These are phyloP conservation scores for Epichloe gansuensis DNA, from an alignment of 2,329 filamentous ascomycete genomes.

Conservation along the genomic window DNA sequence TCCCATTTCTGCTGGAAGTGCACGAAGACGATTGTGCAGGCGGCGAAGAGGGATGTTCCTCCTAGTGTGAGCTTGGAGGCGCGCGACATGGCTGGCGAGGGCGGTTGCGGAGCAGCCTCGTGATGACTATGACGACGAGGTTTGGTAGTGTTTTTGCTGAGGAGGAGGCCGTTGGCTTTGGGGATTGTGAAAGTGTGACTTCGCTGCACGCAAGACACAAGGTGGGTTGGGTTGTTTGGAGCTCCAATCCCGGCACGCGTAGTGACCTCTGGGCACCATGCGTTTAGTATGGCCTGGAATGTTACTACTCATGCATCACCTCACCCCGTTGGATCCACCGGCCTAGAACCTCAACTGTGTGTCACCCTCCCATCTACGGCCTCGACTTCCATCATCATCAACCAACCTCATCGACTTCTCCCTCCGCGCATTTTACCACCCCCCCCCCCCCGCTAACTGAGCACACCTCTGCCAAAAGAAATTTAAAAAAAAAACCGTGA, in stretches of 20 bases:
- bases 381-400: too few species aligned
- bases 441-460: too few species aligned
- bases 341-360: not conserved
- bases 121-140: not conserved
- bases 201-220: too few species aligned
- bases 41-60: slow-evolving; percentile 63
- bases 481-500: too few species aligned
- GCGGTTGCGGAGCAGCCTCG: not conserved
- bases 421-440: too few species aligned
- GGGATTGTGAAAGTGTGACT: not conserved
- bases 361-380: too few species aligned
- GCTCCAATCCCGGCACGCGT: not conserved
- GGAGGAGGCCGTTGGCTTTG: not conserved
- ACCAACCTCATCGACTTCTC: too few species aligned
- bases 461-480: too few species aligned
- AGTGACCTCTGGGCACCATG: not conserved
- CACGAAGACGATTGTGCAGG: slow-evolving; percentile 68
- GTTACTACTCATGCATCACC: not conserved
- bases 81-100: slow-evolving; percentile 57
- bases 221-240: too few species aligned
- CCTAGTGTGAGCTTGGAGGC: slow-evolving; percentile 78
- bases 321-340: not conserved
- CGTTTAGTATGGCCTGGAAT: not conserved
- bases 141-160: not conserved
- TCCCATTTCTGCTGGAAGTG: slow-evolving; percentile 82